phyloP scores from a whole-genome alignment of 225 moss, liverwort and hornwort species.

The Rhytidiadelphus loreus region DNA sequence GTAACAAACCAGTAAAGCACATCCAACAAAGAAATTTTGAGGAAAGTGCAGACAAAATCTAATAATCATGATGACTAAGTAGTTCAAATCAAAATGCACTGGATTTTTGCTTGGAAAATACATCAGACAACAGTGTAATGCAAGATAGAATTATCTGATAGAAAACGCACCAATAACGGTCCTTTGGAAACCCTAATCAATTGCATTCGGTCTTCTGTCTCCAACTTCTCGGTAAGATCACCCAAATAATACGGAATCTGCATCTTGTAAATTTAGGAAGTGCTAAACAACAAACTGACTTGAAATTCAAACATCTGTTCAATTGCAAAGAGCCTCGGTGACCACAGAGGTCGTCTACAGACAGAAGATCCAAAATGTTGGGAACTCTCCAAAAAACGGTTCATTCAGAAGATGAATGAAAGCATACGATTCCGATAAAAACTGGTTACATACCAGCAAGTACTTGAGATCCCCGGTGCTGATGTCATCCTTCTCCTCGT shows the following conservation, averaged over 20 bases:
- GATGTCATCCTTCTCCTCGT: conserved; percentile 97
- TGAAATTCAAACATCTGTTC: not conserved
- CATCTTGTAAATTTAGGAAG: not conserved
- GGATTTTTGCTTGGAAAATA: not conserved
- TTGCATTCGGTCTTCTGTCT: conserved; percentile 48
- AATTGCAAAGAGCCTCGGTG: not conserved
- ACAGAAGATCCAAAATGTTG: not conserved
- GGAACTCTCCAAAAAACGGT: not conserved
- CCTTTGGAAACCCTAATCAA: conserved; percentile 47
- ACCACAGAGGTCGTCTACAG: not conserved
- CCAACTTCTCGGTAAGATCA: conserved; percentile 66
- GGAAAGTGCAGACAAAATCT: not conserved
- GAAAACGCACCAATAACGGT: conserved; percentile 46
- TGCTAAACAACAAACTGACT: not conserved
- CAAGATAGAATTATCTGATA: not conserved
- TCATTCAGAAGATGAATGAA: not conserved
- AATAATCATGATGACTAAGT: not conserved
- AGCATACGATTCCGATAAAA: not conserved
- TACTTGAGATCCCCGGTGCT: conserved; percentile 88
- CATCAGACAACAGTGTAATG: not conserved
- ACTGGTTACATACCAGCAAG: conserved; percentile 37
- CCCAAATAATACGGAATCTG: conserved; percentile 93
- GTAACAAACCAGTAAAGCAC: not conserved
- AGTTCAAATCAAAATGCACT: not conserved
- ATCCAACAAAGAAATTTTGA: not conserved